Percentiles rank a stretch among this genome's conserved stretches.
These are phyloP conservation scores for Oryza glumipatula DNA, from an alignment of 176 grass and related monocot species.

Conservation along the genomic window DNA sequence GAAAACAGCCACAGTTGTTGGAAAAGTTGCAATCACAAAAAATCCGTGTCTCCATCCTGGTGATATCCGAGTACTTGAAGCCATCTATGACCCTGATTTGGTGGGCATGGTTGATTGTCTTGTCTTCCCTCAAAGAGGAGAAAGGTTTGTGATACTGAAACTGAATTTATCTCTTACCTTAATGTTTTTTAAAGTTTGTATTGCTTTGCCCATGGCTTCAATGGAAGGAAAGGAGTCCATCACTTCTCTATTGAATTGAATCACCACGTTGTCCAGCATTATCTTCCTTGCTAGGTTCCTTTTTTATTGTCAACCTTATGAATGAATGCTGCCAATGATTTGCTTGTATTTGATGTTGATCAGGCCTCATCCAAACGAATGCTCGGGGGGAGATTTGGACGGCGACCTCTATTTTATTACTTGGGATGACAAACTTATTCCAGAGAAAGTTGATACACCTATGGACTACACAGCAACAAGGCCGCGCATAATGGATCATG, in stretches of 20 bases:
- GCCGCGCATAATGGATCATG: conserved; percentile 81
- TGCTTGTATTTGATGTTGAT: conserved; percentile 29
- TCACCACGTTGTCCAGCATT: conserved; percentile 16
- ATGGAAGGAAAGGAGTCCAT: neutral
- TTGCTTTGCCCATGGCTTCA: conserved; percentile 24
- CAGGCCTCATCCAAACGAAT: conserved; percentile 98
- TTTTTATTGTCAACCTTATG: conserved; percentile 7
- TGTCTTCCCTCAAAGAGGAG: conserved; percentile 84
- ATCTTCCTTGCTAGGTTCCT: conserved; percentile 25
- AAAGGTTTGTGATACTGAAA: conserved; percentile 63
- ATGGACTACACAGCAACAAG: conserved; percentile 92
- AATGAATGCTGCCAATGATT: conserved; percentile 24
- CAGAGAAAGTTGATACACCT: conserved; percentile 71
- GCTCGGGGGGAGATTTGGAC: conserved; percentile 95
- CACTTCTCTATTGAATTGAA: conserved; percentile 24
- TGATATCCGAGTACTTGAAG: conserved; percentile 90
- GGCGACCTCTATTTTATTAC: conserved; percentile 93
- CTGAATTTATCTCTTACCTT: conserved; percentile 19
- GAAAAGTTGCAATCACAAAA: conserved; percentile 78
- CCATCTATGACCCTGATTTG: conserved; percentile 65
- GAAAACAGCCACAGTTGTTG: conserved; percentile 59
- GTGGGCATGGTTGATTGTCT: conserved; percentile 78
- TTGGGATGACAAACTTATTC: conserved; percentile 87
- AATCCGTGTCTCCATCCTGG: conserved; percentile 98
- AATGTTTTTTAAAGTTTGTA: neutral